phyloP scores from a whole-genome alignment of 345 rosid species.

The Trapa bicornis region DNA sequence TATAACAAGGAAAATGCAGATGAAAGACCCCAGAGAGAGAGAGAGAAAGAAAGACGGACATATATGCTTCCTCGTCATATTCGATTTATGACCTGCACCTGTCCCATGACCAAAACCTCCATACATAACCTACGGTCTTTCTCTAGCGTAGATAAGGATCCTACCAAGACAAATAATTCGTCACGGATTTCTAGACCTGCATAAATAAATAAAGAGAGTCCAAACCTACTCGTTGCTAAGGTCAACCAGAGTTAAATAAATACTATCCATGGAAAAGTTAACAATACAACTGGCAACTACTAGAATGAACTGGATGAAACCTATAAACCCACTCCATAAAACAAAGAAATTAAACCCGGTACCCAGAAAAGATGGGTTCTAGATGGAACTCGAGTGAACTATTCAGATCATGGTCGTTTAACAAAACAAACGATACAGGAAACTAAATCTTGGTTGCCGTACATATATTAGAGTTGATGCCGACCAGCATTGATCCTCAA shows the following conservation, averaged over 20 bases:
- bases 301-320: no score
- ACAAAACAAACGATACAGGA: no score
- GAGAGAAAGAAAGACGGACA: background rate
- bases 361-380: no score
- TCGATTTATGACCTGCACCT: slow-evolving; percentile 28
- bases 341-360: no score
- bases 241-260: background rate
- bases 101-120: slow-evolving; percentile 25
- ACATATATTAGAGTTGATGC: no score
- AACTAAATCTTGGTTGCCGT: no score
- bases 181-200: slow-evolving; percentile 42
- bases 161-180: slow-evolving; percentile 5
- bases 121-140: slow-evolving; percentile 16
- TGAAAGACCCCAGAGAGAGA: background rate
- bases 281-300: no score
- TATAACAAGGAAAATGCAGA: slow-evolving; percentile 1
- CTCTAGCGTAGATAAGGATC: slow-evolving; percentile 9
- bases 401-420: no score
- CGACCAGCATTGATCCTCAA: no score
- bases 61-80: slow-evolving; percentile 7
- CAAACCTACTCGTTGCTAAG: slow-evolving; percentile 27
- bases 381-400: no score
- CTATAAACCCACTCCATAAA: no score
- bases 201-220: slow-evolving; percentile 28
- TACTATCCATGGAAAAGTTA: no score